These are phyloP conservation scores for Eustoma russellianum DNA, from an alignment of 257 asterid genomes.

Conservation along the genomic window DNA sequence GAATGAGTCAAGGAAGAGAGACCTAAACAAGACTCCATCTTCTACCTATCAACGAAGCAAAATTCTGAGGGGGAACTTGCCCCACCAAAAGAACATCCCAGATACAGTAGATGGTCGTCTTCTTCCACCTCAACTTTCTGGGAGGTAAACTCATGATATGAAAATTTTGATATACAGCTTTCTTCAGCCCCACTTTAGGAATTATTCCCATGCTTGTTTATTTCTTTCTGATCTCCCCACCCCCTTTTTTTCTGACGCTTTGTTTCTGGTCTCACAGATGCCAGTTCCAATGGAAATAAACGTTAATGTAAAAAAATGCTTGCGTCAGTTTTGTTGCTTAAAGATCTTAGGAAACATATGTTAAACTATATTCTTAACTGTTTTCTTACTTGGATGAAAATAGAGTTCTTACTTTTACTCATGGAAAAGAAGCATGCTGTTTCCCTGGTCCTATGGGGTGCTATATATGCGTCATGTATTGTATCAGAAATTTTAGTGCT, in stretches of 20 bases:
- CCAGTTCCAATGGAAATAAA: no score
- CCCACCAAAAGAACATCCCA: slow-evolving; percentile 49
- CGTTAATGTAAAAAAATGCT: no score
- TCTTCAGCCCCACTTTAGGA: neutral
- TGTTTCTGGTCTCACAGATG: neutral
- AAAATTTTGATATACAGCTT: slow-evolving; percentile 5
- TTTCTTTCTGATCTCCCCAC: neutral
- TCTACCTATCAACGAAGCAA: slow-evolving; percentile 53
- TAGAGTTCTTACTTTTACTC: no score
- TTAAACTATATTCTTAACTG: no score
- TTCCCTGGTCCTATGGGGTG: no score
- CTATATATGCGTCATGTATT: no score
- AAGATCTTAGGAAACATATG: no score
- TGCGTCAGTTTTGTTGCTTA: no score
- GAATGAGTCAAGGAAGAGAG: slow-evolving; percentile 64
- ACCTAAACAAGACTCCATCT: slow-evolving; percentile 28
- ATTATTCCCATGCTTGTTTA: neutral
- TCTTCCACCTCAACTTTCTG: slow-evolving; percentile 78
- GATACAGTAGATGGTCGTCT: slow-evolving; percentile 56
- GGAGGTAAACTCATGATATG: slow-evolving; percentile 40
- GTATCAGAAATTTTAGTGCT: no score
- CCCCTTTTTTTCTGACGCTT: neutral
- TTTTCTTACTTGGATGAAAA: no score
- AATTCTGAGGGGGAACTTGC: slow-evolving; percentile 57
- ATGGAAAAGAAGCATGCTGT: no score